Evolutionary conservation across 2,329 filamentous ascomycete genomes (phyloP), one percentile per base, ranked within the genome.

Genomic region (Talaromyces sp.): DNA sequence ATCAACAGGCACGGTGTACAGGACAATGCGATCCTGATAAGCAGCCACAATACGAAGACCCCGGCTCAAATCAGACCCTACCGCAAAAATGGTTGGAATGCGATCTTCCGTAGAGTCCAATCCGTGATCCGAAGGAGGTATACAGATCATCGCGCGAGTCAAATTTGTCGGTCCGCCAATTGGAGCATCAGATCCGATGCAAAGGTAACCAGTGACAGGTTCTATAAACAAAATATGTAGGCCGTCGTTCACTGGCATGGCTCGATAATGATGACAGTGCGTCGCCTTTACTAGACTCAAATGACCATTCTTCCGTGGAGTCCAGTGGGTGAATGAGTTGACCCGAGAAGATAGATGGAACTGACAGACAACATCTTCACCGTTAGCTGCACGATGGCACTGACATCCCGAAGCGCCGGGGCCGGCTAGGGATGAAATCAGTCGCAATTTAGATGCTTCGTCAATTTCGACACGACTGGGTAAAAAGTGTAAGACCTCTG

Each of bases 191-290:
- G 81, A 86, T 3, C 88, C 88, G 17, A 91, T 76, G 67, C 84
- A 88, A 7, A 90, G 80, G 9, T 81, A 74, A 10, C 82, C 83
- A 1, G 81, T 85, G 11, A 75, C 74, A 4, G 87, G 87, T 70
- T 90, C 87, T 7, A 86, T 86, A 72, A 89, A 90, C 5, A 90
- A 75, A 41, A 90, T 80, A 69, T 90, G 87, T 64, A 84, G 78
- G 1, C 88, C 87, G 72, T 90, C 89, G 67, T 86, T 88, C 45
- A 90, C 73, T 3, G 89, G 88, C 13, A 89, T 76, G 2, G 87
- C 87, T 54, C 83, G 84, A 70, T 87, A 89, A 69, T 90, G 86
- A 70, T 89, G 86, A 39, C 82, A 82, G 57, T 78, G 79, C 0
- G 77, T 79, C 17, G 79, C 77, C 37, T 78, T 75, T n/a, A 82